These are phyloP conservation scores for Backusella westeae DNA, from an alignment of 192 early-diverging fungal genomes.

Conservation along the genomic window DNA sequence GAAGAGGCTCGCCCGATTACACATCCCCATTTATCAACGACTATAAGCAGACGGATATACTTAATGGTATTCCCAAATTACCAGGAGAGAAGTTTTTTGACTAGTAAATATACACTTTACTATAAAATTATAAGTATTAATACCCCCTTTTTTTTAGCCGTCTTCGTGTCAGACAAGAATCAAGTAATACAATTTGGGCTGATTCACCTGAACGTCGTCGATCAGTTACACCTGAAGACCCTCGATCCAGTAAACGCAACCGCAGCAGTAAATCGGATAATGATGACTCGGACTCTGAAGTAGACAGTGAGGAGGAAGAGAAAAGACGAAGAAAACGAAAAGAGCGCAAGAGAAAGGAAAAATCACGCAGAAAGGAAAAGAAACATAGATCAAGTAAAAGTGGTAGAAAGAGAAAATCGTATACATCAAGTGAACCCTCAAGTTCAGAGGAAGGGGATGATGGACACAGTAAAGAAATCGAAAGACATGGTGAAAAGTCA, in stretches of 20 bases:
- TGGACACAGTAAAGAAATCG: not conserved
- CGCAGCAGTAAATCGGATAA: not conserved
- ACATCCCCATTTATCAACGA: not conserved
- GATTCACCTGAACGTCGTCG: constrained; percentile 40
- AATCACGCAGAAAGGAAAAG: constrained; percentile 1
- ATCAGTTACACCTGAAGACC: constrained; percentile 27
- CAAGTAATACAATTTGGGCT: constrained; percentile 40
- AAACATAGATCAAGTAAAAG: constrained; percentile 19
- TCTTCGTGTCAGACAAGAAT: constrained; percentile 32
- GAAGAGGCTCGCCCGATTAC: not conserved
- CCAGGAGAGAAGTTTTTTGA: constrained; percentile 23
- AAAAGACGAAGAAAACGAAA: constrained; percentile 11
- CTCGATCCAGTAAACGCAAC: constrained; percentile 7
- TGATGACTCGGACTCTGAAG: constrained; percentile 8
- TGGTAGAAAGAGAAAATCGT: constrained; percentile 13
- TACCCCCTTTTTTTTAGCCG: constrained; percentile 31
- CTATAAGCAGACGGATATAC: not conserved
- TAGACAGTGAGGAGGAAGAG: not conserved
- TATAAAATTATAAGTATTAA: too few species aligned
- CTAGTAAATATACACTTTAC: constrained; percentile 5
- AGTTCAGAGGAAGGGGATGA: constrained; percentile 4
- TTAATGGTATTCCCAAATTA: constrained; percentile 6
- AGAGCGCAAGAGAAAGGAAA: not conserved
- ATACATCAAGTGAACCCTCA: constrained; percentile 17
- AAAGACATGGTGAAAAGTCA: not conserved